Base-by-base conservation (phyloP, 2,329 filamentous ascomycete species). In the Capronia americana region DNA sequence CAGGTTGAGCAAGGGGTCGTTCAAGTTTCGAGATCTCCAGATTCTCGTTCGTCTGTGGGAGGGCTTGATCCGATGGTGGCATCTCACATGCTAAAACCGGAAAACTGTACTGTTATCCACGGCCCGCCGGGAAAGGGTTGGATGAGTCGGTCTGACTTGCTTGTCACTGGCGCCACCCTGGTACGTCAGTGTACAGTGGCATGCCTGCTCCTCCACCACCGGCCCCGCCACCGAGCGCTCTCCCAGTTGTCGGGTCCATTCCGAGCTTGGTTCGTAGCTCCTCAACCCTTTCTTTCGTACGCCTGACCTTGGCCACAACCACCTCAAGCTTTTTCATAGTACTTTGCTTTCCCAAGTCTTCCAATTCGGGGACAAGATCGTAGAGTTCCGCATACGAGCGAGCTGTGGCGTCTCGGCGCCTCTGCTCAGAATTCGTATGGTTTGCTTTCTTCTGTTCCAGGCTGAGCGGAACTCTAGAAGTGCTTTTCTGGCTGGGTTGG, bases 281-380 rank as follows among this genome's bases (percentile, higher is more conserved):
- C 50, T 70, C 69, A 10, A 71, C 64, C 26, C 55, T 57, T 30
- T 63, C 57, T 59, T 70, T 72, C 24, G 69, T 66, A 20, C 54
- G 53, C 24, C 50, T 53, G 32, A 72, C 69, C 44, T 72, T 71
- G 24, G 65, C 66, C 26, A 73, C 71, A 11, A 73, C 71, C 26
- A 70, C 59, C 54, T 71, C 70, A 5, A 73, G 70, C 63, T 71
- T 72, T 57, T 73, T 71, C 71, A 73, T 71, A 3, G 69, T 71
- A 57, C 71, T 73, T 46, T 71, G 71, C 57, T 72, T 73, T 1
- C 70, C 70, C 64, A 65, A 38, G 20, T 69, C 66, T 34, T 70
- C 65, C 3, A 72, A 57, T 56, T 71, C 71, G 24, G 71, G 71
- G 1, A 73, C 71, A 26, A 72, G 64, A 23, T 73, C 71, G 51